Evolutionary conservation across 2,329 filamentous ascomycete species (phyloP), one percentile per base, ranked within the genome.

Genomic region (Aspergillus ruber): DNA sequence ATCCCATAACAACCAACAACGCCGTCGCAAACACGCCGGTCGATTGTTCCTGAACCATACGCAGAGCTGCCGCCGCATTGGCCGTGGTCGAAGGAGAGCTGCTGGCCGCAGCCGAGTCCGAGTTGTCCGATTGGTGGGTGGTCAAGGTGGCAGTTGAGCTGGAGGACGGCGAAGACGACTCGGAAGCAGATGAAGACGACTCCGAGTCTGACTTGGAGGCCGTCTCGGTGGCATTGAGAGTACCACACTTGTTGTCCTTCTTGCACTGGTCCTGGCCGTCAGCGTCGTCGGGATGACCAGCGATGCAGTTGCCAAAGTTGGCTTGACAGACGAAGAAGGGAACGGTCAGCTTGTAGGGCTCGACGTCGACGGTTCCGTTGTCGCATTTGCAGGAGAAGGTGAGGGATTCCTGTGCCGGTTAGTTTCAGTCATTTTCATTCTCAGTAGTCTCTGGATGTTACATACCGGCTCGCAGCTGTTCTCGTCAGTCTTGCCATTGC

Each of bases 391-490:
- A 86, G 48, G 60, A 71, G 71, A 73, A 85, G 29, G 64, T 64
- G 50, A 85, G 72, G 15, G 71, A 70, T 40, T 49, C 54, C 79
- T 80, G 44, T 52, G 21, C 40, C 38, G 43, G 50, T 27, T 27
- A 44, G 33, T 15, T n/a, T 23, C 35, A 42, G 15, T n/a, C 18
- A 13, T 13, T 35, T 45, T n/a, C 18, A 13, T 13, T 35, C 46
- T 27, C 29, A 21, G 7, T 33, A 23, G 23, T 23, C 21, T 23
- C 33, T 13, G 3, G n/a, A 27, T 42, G 27, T 33, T 39, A 68
- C 79, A 63, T 75, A 85, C 82, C 32, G 68, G 40, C 52, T 80
- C 72, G 63, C 83, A 86, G 43, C 60, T 65, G 70, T 84, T 84
- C 53, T 61, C 58, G 51, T 61, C 66, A 55, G 72, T 67, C 53